Evolutionary conservation across 768 basidiomycete species (phyloP).

Genomic region (Hemileccinum impolitum): DNA sequence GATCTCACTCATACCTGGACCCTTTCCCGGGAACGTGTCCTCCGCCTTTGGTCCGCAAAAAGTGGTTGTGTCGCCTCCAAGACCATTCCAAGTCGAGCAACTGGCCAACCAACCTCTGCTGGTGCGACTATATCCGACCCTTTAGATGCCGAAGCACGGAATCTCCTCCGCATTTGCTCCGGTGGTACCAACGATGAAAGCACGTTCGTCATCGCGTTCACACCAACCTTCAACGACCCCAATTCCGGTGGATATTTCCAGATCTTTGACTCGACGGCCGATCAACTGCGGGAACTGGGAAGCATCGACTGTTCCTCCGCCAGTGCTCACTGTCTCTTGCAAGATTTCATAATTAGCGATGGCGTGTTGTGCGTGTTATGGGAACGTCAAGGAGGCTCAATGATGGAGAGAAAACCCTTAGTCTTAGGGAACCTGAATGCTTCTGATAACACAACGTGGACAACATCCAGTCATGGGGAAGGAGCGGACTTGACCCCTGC

Average conservation of each 20-base stretch:
- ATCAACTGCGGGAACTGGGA: conserved; percentile 57
- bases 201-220: conserved; percentile 66
- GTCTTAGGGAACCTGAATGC: conserved; percentile 35
- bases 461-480: conserved; percentile 54
- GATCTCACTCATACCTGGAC: conserved; percentile 78
- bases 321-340: conserved; percentile 68
- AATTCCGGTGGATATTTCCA: conserved; percentile 80
- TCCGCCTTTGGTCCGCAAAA: conserved; percentile 82
- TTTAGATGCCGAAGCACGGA: conserved; percentile 59
- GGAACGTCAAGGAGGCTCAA: conserved; percentile 76
- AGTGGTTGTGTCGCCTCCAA: conserved; percentile 69
- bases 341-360: conserved; percentile 66
- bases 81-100: conserved; percentile 41
- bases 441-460: conserved; percentile 44
- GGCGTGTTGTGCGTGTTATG: conserved; percentile 66
- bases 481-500: conserved; percentile 78
- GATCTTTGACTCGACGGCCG: conserved; percentile 52
- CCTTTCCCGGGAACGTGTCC: conserved; percentile 79
- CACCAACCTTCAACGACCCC: conserved; percentile 61
- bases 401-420: conserved; percentile 57
- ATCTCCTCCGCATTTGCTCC: conserved; percentile 63
- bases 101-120: conserved; percentile 30
- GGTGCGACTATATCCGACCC: conserved; percentile 40
- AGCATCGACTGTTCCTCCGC: conserved; percentile 56
- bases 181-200: conserved; percentile 43